Percentiles rank a stretch among this genome's conserved stretches.
phyloP scores from a whole-genome alignment of 176 grass and related monocot genomes.

The Olyra latifolia region DNA sequence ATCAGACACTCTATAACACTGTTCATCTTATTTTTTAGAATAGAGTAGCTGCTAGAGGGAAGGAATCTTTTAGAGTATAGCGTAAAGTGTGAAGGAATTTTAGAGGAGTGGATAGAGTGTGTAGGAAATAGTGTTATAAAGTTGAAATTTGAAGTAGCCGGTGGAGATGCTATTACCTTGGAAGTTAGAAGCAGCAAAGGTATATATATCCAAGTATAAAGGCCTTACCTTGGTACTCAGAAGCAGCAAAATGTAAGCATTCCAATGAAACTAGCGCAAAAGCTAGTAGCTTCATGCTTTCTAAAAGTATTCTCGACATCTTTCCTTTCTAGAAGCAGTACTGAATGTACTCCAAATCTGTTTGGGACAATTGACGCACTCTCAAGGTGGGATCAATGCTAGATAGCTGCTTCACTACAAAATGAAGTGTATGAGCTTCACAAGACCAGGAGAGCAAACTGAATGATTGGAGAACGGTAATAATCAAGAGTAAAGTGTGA shows the following conservation, averaged over 20 bases:
- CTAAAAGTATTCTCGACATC: no score
- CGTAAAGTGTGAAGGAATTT: no score
- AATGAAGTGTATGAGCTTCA: not conserved
- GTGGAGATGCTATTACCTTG: no score
- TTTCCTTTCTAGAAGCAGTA: not conserved
- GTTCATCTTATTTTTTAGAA: no score
- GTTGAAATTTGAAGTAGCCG: no score
- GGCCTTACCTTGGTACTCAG: slow-evolving; percentile 34
- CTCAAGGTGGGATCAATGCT: not conserved
- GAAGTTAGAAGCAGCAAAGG: not conserved
- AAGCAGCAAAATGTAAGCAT: slow-evolving; percentile 27
- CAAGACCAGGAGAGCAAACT: not conserved
- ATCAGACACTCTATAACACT: no score
- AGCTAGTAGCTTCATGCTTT: no score
- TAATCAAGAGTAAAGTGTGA: not conserved
- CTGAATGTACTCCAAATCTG: not conserved
- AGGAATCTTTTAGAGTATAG: no score
- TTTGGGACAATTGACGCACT: not conserved
- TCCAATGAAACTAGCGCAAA: slow-evolving; percentile 32
- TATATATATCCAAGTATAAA: not conserved
- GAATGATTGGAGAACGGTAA: not conserved
- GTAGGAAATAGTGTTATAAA: no score
- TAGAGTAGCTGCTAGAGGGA: no score
- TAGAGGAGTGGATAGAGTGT: no score
- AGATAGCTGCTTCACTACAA: not conserved